Conservation (phyloP, 192 early-diverging fungal species). For the Kappamyces sp. region DNA sequence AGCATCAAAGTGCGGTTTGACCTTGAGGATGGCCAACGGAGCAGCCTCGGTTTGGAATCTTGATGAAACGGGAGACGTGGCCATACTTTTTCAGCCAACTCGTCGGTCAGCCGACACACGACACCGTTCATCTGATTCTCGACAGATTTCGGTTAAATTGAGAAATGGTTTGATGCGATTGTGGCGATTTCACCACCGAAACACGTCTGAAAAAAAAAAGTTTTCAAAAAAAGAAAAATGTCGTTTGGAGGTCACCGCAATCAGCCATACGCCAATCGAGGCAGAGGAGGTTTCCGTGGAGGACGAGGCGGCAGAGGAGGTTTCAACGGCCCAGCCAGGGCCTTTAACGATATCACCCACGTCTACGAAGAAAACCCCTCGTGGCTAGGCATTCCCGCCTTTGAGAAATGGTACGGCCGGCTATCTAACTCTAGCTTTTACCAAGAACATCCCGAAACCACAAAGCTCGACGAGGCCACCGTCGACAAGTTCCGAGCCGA, state of each 20-base stretch:
- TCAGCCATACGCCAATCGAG: conserved; percentile 20
- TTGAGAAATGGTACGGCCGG: no score
- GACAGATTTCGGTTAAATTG: no score
- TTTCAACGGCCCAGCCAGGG: conserved; percentile 12
- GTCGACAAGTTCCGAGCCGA: conserved; percentile 48
- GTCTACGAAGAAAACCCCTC: conserved; percentile 29
- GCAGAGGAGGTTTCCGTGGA: conserved; percentile 21
- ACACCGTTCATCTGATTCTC: neutral
- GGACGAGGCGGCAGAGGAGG: conserved; percentile 20
- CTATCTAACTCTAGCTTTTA: no score
- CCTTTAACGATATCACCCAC: conserved; percentile 30
- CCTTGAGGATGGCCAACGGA: conserved; percentile 47
- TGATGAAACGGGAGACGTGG: no score
- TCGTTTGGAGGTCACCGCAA: conserved; percentile 6
- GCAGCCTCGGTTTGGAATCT: no score
- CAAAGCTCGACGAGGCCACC: conserved; percentile 19
- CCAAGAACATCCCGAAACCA: conserved; percentile 23
- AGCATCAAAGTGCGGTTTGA: conserved; percentile 40
- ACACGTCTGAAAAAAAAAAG: conserved; percentile 4
- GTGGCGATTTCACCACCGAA: no score
- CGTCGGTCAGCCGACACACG: neutral
- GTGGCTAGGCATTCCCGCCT: conserved; percentile 29
- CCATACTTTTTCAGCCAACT: conserved; percentile 23
- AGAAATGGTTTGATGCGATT: no score
- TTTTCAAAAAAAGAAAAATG: neutral